Percentiles rank a stretch among this genome's conserved stretches.
Conservation (phyloP, 2,329 filamentous ascomycete species). For the Chaetomium sp. region DNA sequence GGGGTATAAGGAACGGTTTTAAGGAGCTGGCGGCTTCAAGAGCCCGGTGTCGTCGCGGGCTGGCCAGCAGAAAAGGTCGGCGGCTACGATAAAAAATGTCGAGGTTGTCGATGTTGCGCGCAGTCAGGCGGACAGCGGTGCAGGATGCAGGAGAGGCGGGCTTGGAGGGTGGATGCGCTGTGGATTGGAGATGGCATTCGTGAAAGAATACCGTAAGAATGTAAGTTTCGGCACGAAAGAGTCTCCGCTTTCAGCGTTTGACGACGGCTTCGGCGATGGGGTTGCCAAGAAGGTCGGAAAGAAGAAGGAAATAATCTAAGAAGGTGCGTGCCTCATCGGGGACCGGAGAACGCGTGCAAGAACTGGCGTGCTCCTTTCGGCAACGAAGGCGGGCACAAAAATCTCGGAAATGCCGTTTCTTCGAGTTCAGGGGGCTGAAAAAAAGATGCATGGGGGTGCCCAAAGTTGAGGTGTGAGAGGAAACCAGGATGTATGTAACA, state of each 20-base stretch:
- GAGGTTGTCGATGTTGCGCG: conserved; percentile 9
- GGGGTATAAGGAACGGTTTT: background rate
- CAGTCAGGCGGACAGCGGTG: conserved; percentile 12
- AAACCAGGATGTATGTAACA: conserved; percentile 10
- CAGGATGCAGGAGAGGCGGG: conserved; percentile 4
- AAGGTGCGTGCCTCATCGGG: too few relatives aligned
- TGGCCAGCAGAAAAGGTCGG: conserved; percentile 20
- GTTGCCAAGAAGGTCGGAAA: background rate
- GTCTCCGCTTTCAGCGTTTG: conserved; percentile 7
- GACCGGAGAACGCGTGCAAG: too few relatives aligned
- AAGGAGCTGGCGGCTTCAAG: conserved; percentile 16
- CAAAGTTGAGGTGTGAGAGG: conserved; percentile 13
- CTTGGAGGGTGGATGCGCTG: conserved; percentile 17
- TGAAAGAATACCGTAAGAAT: conserved; percentile 19
- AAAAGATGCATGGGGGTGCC: conserved; percentile 21
- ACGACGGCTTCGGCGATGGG: background rate
- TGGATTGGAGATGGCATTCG: conserved; percentile 22
- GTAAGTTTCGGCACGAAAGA: conserved; percentile 13
- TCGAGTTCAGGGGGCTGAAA: conserved; percentile 23
- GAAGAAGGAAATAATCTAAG: too few relatives aligned
- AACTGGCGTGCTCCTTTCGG: too few relatives aligned
- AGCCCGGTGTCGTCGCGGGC: conserved; percentile 20
- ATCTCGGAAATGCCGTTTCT: background rate
- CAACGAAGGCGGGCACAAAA: too few relatives aligned
- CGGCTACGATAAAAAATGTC: conserved; percentile 6